phyloP scores from a whole-genome alignment of 2,329 filamentous ascomycete genomes.

The Fulvia fulva region DNA sequence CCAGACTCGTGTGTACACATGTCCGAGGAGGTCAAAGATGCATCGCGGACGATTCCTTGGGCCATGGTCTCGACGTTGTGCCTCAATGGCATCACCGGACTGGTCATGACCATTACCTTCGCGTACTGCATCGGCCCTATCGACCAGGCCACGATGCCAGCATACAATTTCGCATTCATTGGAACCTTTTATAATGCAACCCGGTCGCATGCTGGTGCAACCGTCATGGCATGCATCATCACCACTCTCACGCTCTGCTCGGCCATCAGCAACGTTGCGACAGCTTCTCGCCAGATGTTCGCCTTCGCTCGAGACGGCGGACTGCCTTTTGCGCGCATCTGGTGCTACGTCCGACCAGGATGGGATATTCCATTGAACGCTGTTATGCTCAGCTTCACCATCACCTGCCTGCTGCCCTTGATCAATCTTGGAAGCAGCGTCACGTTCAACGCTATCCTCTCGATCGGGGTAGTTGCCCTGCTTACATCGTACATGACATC shows the following conservation, averaged over 20 bases:
- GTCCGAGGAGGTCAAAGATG: slow-evolving; percentile 32
- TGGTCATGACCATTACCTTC: slow-evolving; percentile 41
- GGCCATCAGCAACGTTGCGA: slow-evolving; percentile 37
- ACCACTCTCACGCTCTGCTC: slow-evolving; percentile 39
- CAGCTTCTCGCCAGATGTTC: slow-evolving; percentile 41
- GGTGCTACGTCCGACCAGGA: slow-evolving; percentile 21
- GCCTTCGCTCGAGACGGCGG: slow-evolving; percentile 44
- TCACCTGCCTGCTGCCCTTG: slow-evolving; percentile 24
- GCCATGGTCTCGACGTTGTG: slow-evolving; percentile 40
- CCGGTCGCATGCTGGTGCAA: slow-evolving; percentile 32
- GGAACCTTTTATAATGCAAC: slow-evolving; percentile 37
- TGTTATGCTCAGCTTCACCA: slow-evolving; percentile 22
- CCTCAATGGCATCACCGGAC: slow-evolving; percentile 40
- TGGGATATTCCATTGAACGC: slow-evolving; percentile 30
- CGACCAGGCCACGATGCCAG: slow-evolving; percentile 25
- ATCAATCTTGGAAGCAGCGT: slow-evolving; percentile 37
- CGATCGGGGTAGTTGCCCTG: slow-evolving; percentile 35
- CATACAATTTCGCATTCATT: slow-evolving; percentile 29
- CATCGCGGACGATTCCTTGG: slow-evolving; percentile 32
- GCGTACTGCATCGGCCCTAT: slow-evolving; percentile 36
- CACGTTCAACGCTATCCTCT: slow-evolving; percentile 43
- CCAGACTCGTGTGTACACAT: slow-evolving; percentile 24
- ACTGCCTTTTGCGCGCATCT: slow-evolving; percentile 34
- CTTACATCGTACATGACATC: slow-evolving; percentile 26
- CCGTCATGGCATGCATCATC: slow-evolving; percentile 34